Evolutionary conservation across 176 grass and related monocot genomes (phyloP), one percentile per base, ranked within the genome.

Genomic region (Eragrostis nindensis): DNA sequence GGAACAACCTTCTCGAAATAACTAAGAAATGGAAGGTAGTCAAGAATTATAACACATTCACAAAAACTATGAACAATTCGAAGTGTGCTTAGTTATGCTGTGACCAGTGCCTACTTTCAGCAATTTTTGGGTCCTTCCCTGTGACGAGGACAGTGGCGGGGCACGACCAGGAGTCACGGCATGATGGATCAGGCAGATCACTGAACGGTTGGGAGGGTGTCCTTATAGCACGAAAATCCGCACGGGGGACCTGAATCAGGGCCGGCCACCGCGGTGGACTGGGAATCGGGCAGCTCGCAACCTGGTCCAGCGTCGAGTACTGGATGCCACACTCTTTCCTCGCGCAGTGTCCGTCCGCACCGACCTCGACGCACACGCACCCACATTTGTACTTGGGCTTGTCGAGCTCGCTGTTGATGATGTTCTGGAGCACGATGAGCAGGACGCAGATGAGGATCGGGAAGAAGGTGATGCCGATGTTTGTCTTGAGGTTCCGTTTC

Each of bases 401-500:
- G 88, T 91, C 82, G 16, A 94, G 84, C 90, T 93, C 86, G 4
- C 15, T 78, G 86, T 94, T 87, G 52, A 98, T 85, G 14, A 93
- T 5, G 7, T 71, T 48, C 82, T 98, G 90, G 41, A 98, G 47
- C 43, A 89, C 54, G 8, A 98, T 15, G 27, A 98, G 80, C 41
- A 94, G 48, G 21, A 92, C 60, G 12, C 95, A 98, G 40, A 98
- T 68, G 40, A 98, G 21, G 69, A 98, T 30, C 0, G 95, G 95
- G 82, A 93, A 98, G 8, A 85, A 36, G 22, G 90, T 82, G 72
- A 94, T 91, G 76, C 92, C 70, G 0, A 88, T 75, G 86, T 98
- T 98, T 32, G 92, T 93, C 90, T 80, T 93, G 46, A 91, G 77
- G 71, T 98, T 98, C 71, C 90, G 70, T 77, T 87, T 93, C 95